Evolutionary conservation across 768 basidiomycete species (phyloP).

Genomic region (Naganishia randhawae): DNA sequence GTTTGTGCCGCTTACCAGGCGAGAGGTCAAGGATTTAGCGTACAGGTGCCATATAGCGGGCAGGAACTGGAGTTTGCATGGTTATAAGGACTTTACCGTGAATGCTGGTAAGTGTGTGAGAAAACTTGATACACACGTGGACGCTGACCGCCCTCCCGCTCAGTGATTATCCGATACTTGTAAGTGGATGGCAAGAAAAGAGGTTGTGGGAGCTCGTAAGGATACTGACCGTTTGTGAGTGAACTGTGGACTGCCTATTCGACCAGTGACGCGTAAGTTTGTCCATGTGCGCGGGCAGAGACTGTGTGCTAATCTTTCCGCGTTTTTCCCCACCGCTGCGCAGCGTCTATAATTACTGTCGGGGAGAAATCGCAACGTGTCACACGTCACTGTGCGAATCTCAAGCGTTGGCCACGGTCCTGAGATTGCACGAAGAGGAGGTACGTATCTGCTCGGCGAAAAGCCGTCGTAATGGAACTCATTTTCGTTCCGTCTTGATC

Average conservation of each 20-base stretch:
- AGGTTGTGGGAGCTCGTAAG: no score
- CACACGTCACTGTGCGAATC: constrained; percentile 85
- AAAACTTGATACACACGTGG: no score
- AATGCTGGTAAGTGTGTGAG: constrained; percentile 38
- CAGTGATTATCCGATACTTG: constrained; percentile 86
- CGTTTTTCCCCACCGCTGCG: constrained; percentile 59
- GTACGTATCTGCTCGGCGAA: constrained; percentile 25
- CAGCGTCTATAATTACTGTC: constrained; percentile 81
- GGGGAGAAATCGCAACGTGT: constrained; percentile 75
- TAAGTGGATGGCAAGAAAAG: no score
- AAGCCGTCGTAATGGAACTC: neutral
- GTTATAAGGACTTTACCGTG: constrained; percentile 34
- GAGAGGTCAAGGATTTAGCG: constrained; percentile 77
- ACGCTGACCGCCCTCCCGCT: neutral
- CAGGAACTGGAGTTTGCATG: constrained; percentile 30
- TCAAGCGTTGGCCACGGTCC: constrained; percentile 25
- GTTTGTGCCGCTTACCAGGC: constrained; percentile 71
- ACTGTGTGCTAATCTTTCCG: constrained; percentile 41
- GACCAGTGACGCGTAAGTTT: constrained; percentile 8
- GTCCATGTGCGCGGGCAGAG: constrained; percentile 2
- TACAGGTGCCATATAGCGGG: constrained; percentile 65
- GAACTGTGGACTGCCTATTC: neutral
- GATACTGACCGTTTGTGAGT: neutral
- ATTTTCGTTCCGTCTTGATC: neutral
- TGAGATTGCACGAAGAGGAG: constrained; percentile 36